Evolutionary conservation across 129 eudicot genomes (phyloP), one percentile per base, ranked within the genome.

Genomic region (Silybum marianum): DNA sequence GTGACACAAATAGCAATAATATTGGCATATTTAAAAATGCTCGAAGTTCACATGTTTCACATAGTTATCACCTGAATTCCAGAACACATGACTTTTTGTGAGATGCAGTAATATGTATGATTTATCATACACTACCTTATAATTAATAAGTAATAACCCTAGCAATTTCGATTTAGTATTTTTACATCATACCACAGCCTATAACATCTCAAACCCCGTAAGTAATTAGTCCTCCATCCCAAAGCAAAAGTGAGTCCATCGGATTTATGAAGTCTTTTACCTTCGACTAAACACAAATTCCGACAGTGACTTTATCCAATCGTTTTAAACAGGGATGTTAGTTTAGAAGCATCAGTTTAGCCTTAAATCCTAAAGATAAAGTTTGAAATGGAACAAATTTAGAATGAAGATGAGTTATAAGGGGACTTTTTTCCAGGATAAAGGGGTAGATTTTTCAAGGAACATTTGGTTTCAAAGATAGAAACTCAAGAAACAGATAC

Each of bases 31-130:
- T 24, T 9, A 73, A 73, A 73, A 18, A 44, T 67, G 68, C 54
- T 32, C 74, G 32, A 81, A 73, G 54, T 66, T 36, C 46, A 65
- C 66, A 73, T 46, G 30, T 65, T 28, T 63, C 48, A 81, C 69
- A 65, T 65, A 73, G 46, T 40, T 11, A 72, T 73, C 74, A 65
- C 78, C 63, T 26, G 40, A 72, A 62, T 19, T 38, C 70, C 69
- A 46, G 16, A 46, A 2, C 54, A 60, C 8, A 18, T 19, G 48
- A 58, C 66, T 58, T 58, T 60, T 13, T 23, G 66, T 28, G 48
- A 79, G 36, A 28, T 38, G 8, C 65, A 28, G 78, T 24, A 25
- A 74, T 74, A 46, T 14, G 22, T 16, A 73, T 25, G 6, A 22
- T 73, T 25, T n/a, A 42, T 42, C 38, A 46, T 46, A 74, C 67